These are phyloP conservation scores for Chaetomidium leptoderma DNA, from an alignment of 495 filamentous ascomycete genomes.

Conservation along the genomic window DNA sequence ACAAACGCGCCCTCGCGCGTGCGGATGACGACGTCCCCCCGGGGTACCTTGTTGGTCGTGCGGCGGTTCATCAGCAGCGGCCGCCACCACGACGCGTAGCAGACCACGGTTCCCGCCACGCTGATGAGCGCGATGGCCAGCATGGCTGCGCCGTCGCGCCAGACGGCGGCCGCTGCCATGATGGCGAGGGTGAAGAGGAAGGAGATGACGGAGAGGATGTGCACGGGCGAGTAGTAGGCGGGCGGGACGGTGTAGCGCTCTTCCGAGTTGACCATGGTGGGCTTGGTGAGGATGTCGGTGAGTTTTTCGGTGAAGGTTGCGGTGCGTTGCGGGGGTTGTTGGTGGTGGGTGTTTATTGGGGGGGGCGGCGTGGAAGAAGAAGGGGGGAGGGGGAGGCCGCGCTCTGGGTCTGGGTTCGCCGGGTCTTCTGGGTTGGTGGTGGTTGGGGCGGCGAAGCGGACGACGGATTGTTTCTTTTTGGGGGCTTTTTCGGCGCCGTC, in stretches of 20 bases:
- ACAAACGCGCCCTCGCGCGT: slow-evolving; percentile 60
- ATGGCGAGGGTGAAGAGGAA: slow-evolving; percentile 48
- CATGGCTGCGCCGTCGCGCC: slow-evolving; percentile 52
- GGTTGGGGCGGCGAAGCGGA: too few species aligned
- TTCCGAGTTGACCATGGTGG: slow-evolving; percentile 31
- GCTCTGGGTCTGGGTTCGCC: too few species aligned
- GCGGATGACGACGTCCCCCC: slow-evolving; percentile 57
- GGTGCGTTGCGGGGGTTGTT: neutral
- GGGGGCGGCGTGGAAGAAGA: neutral
- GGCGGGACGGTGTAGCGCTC: slow-evolving; percentile 46
- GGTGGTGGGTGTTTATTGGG: too few species aligned
- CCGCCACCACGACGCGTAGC: slow-evolving; percentile 53
- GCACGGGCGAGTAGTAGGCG: slow-evolving; percentile 45
- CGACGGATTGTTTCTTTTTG: too few species aligned
- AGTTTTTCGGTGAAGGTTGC: slow-evolving; percentile 2
- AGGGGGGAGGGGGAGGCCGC: neutral
- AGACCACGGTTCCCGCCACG: slow-evolving; percentile 47
- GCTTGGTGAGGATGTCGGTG: slow-evolving; percentile 35
- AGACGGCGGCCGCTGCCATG: slow-evolving; percentile 30
- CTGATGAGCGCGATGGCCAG: slow-evolving; percentile 46
- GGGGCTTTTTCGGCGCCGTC: too few species aligned
- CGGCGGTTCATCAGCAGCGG: slow-evolving; percentile 49
- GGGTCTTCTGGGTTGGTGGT: too few species aligned
- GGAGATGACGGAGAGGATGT: slow-evolving; percentile 49
- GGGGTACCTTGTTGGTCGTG: slow-evolving; percentile 47